These are phyloP conservation scores for Fraxinus floribunda DNA, from an alignment of 305 asterid species.

Conservation along the genomic window DNA sequence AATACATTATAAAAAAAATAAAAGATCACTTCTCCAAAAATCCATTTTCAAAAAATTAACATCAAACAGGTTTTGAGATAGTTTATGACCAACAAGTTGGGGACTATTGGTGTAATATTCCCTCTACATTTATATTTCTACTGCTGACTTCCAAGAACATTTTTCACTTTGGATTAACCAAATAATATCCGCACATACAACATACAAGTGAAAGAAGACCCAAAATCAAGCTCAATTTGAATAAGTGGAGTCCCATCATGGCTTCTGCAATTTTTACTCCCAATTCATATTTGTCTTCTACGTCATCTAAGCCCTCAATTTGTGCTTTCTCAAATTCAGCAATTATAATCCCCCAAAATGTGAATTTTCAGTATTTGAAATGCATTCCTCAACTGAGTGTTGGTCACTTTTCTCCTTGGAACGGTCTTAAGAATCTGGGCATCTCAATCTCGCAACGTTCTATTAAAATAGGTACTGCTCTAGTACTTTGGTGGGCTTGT, in stretches of 20 bases:
- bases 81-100: background rate
- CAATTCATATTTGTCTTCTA: background rate
- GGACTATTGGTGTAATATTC: background rate
- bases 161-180: background rate
- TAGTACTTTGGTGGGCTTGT: background rate
- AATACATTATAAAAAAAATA: no score
- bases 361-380: background rate
- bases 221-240: background rate
- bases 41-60: no score
- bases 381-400: conserved; percentile 1
- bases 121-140: background rate
- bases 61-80: background rate
- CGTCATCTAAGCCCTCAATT: background rate
- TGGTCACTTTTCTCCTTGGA: background rate
- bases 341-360: background rate
- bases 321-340: background rate
- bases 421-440: conserved; percentile 3
- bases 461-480: background rate
- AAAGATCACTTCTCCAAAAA: no score
- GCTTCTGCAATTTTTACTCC: background rate
- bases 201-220: background rate
- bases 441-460: conserved; percentile 6
- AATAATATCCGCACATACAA: background rate
- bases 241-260: background rate
- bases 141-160: background rate